Conservation (phyloP, 2,329 filamentous ascomycete species). For the Diaporthe helianthi region DNA sequence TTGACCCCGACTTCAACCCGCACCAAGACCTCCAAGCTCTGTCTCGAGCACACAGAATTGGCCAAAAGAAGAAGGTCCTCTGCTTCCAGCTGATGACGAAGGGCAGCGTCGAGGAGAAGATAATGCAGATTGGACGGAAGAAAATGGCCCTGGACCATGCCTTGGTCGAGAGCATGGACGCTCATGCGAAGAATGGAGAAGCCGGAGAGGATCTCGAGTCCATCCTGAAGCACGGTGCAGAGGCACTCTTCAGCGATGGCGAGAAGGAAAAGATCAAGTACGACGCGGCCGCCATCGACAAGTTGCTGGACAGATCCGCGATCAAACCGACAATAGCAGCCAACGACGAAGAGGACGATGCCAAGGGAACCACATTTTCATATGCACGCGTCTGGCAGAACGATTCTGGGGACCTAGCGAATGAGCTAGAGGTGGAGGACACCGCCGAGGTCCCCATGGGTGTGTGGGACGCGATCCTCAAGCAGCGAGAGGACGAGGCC, state of each 20-base stretch:
- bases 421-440: constrained; percentile 63
- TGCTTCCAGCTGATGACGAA: constrained; percentile 95
- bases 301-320: constrained; percentile 85
- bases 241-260: constrained; percentile 82
- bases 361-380: constrained; percentile 82
- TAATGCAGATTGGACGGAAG: constrained; percentile 92
- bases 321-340: constrained; percentile 74
- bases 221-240: constrained; percentile 86
- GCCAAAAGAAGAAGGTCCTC: constrained; percentile 93
- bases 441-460: constrained; percentile 67
- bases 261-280: constrained; percentile 79
- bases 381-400: constrained; percentile 94
- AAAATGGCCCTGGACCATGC: constrained; percentile 97
- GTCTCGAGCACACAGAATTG: constrained; percentile 93
- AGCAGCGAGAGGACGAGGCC: constrained; percentile 80
- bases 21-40: constrained; percentile 97
- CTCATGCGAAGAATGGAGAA: constrained; percentile 71
- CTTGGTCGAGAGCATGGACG: constrained; percentile 88
- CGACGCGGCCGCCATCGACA: constrained; percentile 82
- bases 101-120: constrained; percentile 89
- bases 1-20: constrained; percentile 96
- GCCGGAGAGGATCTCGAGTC: constrained; percentile 82
- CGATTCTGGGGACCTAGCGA: constrained; percentile 72
- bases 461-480: constrained; percentile 90
- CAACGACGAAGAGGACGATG: constrained; percentile 56